Conservation (phyloP, 495 filamentous ascomycete genomes). For the Penicillium soppii region DNA sequence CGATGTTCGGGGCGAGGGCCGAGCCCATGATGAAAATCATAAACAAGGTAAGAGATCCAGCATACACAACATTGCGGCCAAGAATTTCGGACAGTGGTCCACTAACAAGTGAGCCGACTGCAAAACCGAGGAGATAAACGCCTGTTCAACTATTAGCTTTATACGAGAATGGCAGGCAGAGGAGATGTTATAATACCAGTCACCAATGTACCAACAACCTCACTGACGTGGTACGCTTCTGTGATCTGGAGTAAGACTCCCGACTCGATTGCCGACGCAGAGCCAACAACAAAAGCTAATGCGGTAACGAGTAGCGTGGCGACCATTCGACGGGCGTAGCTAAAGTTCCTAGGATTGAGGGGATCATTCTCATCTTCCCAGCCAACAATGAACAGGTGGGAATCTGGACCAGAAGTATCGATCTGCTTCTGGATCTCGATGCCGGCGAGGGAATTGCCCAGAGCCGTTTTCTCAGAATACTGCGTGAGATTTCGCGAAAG, state of each 20-base stretch:
- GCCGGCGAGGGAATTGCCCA: slow-evolving; percentile 35
- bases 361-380: slow-evolving; percentile 55
- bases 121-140: slow-evolving; percentile 64
- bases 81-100: slow-evolving; percentile 60
- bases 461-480: slow-evolving; percentile 27
- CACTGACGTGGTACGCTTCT: slow-evolving; percentile 48
- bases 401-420: slow-evolving; percentile 20
- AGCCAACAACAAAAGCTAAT: slow-evolving; percentile 50
- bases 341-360: slow-evolving; percentile 58
- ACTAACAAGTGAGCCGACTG: slow-evolving; percentile 49
- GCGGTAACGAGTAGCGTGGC: slow-evolving; percentile 52
- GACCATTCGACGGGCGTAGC: slow-evolving; percentile 30
- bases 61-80: slow-evolving; percentile 59
- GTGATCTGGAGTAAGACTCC: slow-evolving; percentile 42
- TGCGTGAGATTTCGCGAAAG: slow-evolving; percentile 14
- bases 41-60: slow-evolving; percentile 46
- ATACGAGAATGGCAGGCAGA: too few species aligned
- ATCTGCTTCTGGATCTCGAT: slow-evolving; percentile 36
- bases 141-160: slow-evolving; percentile 26
- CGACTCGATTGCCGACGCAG: slow-evolving; percentile 54
- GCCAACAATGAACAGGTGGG: slow-evolving; percentile 51
- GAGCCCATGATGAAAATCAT: slow-evolving; percentile 54
- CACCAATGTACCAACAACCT: slow-evolving; percentile 50
- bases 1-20: slow-evolving; percentile 51
- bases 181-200: slow-evolving; percentile 11